Evolutionary conservation across 2,329 filamentous ascomycete species (phyloP), one percentile per base, ranked within the genome.

Genomic region (Hypoxylon sp.): DNA sequence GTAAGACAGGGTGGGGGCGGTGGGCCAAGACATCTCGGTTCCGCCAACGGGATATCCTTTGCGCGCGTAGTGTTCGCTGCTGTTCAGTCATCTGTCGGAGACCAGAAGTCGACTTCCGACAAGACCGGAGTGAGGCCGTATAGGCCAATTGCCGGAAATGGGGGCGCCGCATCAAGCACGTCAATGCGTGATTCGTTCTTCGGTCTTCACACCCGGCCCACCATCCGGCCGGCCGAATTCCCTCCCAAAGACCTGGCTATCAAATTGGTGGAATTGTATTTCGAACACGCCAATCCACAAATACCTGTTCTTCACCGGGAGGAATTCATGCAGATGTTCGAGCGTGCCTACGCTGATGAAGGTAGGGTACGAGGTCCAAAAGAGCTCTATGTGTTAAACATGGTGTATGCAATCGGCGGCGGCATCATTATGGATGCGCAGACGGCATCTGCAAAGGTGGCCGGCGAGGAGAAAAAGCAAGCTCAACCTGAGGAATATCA

Each of bases 101-200:
- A 88, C 67, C 84, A 87, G 79, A 91, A 89, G 74, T 92, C 92
- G 5, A 83, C 82, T 51, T 91, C 90, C 10, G 92, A 93, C 73
- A 89, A 89, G 72, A 87, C 84, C 35, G 87, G 88, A 55, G 83
- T 88, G 56, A 84, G 86, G 59, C 86, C 89, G 2, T 88, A 86
- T 70, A 89, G 88, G 76, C 80, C 84, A 69, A 74, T 85, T 68
- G 75, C 86, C 68, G 82, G 85, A 67, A 79, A 80, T 62, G 75
- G 71, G 73, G 79, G 70, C 39, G 82, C 82, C 24, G 84, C 86
- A 37, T 85, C 87, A 42, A 91, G 90, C 39, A 93, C 93, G 17
- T 93, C 92, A 11, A 96, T 97, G 91, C 88, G 94, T 65, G 95
- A 98, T 80, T 97, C 94, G 0, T 98, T 98, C 84, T 98, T 98